Evolutionary conservation across 257 asterid genomes (phyloP), one percentile per base, ranked within the genome.

Genomic region (Scutellaria galericulata): DNA sequence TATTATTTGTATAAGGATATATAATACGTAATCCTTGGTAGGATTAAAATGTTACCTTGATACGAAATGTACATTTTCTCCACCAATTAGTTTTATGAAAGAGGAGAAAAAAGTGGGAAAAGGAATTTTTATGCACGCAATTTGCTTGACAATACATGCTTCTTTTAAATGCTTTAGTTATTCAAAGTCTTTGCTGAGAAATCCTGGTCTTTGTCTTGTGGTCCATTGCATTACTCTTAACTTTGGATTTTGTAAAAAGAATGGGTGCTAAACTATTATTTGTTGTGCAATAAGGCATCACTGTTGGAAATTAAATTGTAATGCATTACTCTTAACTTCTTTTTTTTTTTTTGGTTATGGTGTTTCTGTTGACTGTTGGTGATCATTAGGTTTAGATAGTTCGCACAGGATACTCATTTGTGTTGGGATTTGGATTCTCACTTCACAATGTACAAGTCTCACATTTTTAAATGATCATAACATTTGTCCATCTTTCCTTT

Each of bases 141-240:
- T 47, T 46, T 65, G 44, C 57, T 27, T 65, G 61, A 37, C 27
- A 66, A 50, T 47, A 42, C 6, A 35, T 3, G 64, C 51, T 53
- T 40, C 54, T 22, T 70, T 31, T 11, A 31, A 52, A 35, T 14
- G 61, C 72, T 67, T 48, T 67, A 35, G 56, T 55, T 54, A 69
- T 57, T 70, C 47, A 1, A 27, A 56, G 75, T 57, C 59, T 55
- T 55, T 70, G 58, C 12, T 39, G 9, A 56, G 12, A 41, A 62
- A 63, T 73, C 46, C 9, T 53, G 58, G 55, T 42, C 45, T 42
- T 73, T 9, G 71, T 63, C 72, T 51, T 62, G 64, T 72, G 62
- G 71, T 62, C 77, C 53, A 50, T 44, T 60, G 53, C 61, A 6
- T 45, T 7, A 8, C 54, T 56, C 55, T 35, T 7, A 11, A 45